Conservation (phyloP, 2,329 filamentous ascomycete species). For the Cladosporium sp. region DNA sequence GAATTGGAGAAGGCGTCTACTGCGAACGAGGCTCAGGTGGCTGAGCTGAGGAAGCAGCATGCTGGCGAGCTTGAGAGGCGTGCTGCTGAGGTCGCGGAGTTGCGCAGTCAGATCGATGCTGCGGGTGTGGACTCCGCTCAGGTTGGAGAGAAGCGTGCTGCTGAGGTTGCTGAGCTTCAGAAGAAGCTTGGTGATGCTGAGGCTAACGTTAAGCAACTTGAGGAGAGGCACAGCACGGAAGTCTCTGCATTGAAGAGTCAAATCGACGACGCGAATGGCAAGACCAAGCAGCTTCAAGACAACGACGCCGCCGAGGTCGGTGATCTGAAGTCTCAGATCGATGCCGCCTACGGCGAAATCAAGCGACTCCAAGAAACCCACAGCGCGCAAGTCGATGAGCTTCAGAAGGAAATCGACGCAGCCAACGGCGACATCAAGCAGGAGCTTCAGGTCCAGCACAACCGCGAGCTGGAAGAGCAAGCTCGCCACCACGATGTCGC, state of each 20-base stretch:
- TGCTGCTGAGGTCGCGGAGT: neutral
- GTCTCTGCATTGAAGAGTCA: neutral
- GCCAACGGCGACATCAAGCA: slow-evolving; percentile 8
- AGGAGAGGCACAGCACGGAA: neutral
- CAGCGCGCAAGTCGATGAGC: slow-evolving; percentile 12
- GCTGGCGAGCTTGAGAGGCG: neutral
- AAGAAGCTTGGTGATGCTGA: slow-evolving; percentile 7
- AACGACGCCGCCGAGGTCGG: slow-evolving; percentile 15
- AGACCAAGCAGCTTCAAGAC: slow-evolving; percentile 15
- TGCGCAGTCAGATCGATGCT: slow-evolving; percentile 3
- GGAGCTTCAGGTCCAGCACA: slow-evolving; percentile 8
- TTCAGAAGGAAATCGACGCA: slow-evolving; percentile 6
- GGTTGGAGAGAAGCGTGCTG: too few species aligned
- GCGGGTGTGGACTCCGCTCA: too few species aligned
- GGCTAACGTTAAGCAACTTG: slow-evolving; percentile 1
- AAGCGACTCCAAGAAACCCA: slow-evolving; percentile 19
- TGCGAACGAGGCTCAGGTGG: slow-evolving; percentile 14
- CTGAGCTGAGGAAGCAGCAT: slow-evolving; percentile 13
- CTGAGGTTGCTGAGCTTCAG: too few species aligned
- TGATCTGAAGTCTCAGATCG: slow-evolving; percentile 7
- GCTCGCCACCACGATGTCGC: slow-evolving; percentile 6
- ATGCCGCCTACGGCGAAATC: slow-evolving; percentile 19
- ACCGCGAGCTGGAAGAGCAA: slow-evolving; percentile 5
- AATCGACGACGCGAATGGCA: slow-evolving; percentile 1
- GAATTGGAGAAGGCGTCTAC: slow-evolving; percentile 14